Evolutionary conservation across 129 eudicot species (phyloP).

Genomic region (Escallonia herrerae): DNA sequence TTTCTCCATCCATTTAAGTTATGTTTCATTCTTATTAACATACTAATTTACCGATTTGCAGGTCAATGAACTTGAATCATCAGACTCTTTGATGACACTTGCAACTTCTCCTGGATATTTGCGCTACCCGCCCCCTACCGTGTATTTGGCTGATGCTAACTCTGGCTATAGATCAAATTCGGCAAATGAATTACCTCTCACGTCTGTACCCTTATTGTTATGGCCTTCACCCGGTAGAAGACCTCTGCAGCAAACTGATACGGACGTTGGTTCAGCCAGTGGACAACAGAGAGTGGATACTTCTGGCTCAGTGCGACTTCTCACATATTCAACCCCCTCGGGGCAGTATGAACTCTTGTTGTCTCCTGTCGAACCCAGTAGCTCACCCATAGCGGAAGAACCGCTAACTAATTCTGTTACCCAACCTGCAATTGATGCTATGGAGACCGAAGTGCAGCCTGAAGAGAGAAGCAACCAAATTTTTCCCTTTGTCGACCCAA

Average conservation of each 20-base stretch:
- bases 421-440: slow-evolving; percentile 42
- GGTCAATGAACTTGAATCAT: slow-evolving; percentile 92
- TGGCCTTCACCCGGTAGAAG: slow-evolving; percentile 44
- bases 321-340: slow-evolving; percentile 84
- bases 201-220: slow-evolving; percentile 64
- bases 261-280: slow-evolving; percentile 27
- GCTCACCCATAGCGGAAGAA: slow-evolving; percentile 37
- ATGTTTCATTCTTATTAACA: background rate
- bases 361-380: slow-evolving; percentile 56
- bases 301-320: slow-evolving; percentile 61
- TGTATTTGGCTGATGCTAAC: slow-evolving; percentile 77
- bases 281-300: slow-evolving; percentile 48
- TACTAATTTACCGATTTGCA: slow-evolving; percentile 24
- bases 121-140: slow-evolving; percentile 86
- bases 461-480: slow-evolving; percentile 38
- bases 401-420: slow-evolving; percentile 24
- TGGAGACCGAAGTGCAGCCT: slow-evolving; percentile 44
- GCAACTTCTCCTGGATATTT: slow-evolving; percentile 77
- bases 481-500: slow-evolving; percentile 57
- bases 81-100: slow-evolving; percentile 70
- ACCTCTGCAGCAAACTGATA: slow-evolving; percentile 31
- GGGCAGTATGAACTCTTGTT: slow-evolving; percentile 83
- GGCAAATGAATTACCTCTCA: slow-evolving; percentile 54
- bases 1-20: slow-evolving; percentile 1
- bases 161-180: slow-evolving; percentile 41